phyloP scores from a whole-genome alignment of 1,284 basidiomycete species.

The Boletus smithii region DNA sequence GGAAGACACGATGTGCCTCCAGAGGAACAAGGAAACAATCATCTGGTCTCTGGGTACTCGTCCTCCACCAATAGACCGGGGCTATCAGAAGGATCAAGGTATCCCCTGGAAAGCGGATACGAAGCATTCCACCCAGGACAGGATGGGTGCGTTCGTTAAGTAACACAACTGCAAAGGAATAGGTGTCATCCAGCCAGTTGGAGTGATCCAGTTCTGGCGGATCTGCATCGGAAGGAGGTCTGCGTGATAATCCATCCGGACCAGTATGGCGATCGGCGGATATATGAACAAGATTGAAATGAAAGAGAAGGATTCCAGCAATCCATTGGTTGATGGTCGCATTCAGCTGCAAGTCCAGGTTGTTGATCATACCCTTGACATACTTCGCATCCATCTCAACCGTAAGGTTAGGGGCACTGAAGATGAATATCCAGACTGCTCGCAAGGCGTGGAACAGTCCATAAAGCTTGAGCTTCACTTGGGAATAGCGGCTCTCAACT shows the following conservation, averaged over 20 bases:
- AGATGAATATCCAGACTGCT: background rate
- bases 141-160: background rate
- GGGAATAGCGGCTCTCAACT: conserved; percentile 34
- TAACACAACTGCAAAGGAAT: background rate
- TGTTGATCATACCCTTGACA: conserved; percentile 20
- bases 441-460: conserved; percentile 29
- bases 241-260: background rate
- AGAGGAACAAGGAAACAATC: too few species aligned
- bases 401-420: background rate
- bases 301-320: background rate
- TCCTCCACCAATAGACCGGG: too few species aligned
- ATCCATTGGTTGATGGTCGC: conserved; percentile 43
- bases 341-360: conserved; percentile 21
- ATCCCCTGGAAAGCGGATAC: too few species aligned
- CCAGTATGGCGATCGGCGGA: background rate
- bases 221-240: background rate
- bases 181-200: background rate
- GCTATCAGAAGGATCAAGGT: too few species aligned
- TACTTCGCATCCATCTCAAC: too few species aligned
- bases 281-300: background rate
- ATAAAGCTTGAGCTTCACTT: conserved; percentile 35
- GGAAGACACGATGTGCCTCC: too few species aligned
- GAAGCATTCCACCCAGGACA: too few species aligned
- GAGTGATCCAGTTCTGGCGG: background rate
- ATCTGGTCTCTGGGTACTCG: too few species aligned